Conservation (phyloP, 495 filamentous ascomycete species). For the Rusavskia elegans region DNA sequence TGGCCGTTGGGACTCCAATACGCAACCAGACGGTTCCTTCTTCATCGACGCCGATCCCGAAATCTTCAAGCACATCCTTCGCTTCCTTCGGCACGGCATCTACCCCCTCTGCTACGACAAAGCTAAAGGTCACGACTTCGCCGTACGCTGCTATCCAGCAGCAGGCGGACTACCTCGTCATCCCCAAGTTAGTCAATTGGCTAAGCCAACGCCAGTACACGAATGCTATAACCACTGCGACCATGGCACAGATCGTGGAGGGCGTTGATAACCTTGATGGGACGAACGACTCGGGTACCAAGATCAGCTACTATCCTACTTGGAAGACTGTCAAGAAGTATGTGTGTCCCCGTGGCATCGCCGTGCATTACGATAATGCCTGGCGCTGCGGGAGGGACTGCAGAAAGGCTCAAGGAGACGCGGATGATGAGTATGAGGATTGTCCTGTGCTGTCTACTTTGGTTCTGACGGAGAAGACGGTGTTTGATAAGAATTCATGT, state of each 20-base stretch:
- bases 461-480: conserved; percentile 7
- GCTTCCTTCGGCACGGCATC: conserved; percentile 20
- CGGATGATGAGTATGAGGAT: conserved; percentile 8
- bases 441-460: conserved; percentile 3
- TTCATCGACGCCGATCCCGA: conserved; percentile 27
- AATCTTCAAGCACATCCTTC: conserved; percentile 25
- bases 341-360: conserved; percentile 16
- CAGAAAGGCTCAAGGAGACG: conserved; percentile 1
- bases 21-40: conserved; percentile 17
- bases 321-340: conserved; percentile 13
- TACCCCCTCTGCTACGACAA: conserved; percentile 25
- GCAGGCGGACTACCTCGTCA: conserved; percentile 22
- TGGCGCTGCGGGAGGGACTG: conserved; percentile 12
- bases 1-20: conserved; percentile 6
- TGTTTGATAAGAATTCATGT: not conserved
- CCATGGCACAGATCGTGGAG: not conserved
- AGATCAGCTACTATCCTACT: conserved; percentile 7
- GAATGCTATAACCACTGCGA: conserved; percentile 6
- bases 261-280: not conserved
- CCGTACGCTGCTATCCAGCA: not conserved
- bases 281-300: not conserved
- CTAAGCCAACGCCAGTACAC: conserved; percentile 15
- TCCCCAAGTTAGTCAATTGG: conserved; percentile 17
- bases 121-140: conserved; percentile 17
- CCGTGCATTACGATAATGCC: conserved; percentile 12